Conservation (phyloP, 208 protist species). For the Leishmania tropica region DNA sequence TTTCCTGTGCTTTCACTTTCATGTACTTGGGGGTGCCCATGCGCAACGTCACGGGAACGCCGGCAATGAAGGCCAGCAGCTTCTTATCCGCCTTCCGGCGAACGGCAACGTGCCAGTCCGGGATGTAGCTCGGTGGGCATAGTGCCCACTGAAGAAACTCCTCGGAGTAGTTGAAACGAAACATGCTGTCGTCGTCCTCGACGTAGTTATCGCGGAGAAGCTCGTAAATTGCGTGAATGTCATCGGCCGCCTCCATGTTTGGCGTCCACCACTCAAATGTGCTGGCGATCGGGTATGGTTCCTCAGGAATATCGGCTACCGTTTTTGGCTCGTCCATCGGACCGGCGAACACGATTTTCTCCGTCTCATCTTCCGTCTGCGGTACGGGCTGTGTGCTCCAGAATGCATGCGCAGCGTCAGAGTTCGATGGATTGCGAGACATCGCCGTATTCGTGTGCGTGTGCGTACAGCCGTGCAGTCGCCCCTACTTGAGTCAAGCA, state of each 20-base stretch:
- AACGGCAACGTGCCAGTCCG: conserved; percentile 98
- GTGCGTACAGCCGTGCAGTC: neutral
- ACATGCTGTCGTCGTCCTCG: conserved; percentile 99
- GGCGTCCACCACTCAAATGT: conserved; percentile 96
- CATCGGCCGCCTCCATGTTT: conserved; percentile 82
- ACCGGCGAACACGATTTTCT: conserved; percentile 36
- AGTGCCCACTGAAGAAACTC: conserved; percentile 98
- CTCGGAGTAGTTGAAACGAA: conserved; percentile 99
- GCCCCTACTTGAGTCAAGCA: neutral
- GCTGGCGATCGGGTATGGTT: conserved; percentile 91
- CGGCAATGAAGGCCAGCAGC: conserved; percentile 98
- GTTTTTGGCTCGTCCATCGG: conserved; percentile 74
- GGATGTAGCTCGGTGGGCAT: conserved; percentile 93
- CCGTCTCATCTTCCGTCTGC: conserved; percentile 44
- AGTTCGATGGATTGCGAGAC: conserved; percentile 4
- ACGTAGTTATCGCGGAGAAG: conserved; percentile 99
- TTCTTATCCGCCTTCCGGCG: conserved; percentile 87
- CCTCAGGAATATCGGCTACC: conserved; percentile 84
- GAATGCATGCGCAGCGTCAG: conserved; percentile 54
- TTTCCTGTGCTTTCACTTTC: conserved; percentile 18
- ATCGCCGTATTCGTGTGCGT: conserved; percentile 10
- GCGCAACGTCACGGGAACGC: conserved; percentile 91
- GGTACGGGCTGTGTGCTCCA: conserved; percentile 88
- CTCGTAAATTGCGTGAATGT: conserved; percentile 88
- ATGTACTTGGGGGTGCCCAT: conserved; percentile 59